Evolutionary conservation across 2,329 filamentous ascomycete species (phyloP), one percentile per base, ranked within the genome.

Genomic region (Oidium heveae): DNA sequence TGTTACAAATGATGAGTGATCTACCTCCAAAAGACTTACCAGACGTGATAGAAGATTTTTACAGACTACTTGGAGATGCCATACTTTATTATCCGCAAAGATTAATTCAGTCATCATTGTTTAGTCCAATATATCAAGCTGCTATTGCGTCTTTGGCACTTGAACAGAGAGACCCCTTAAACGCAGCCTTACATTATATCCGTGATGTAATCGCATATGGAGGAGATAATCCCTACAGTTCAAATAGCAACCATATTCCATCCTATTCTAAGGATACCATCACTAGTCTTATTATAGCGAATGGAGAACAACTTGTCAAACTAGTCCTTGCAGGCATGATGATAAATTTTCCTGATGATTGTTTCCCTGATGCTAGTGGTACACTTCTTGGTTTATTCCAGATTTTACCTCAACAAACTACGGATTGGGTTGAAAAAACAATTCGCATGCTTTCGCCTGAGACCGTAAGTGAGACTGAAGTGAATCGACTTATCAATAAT

Each of bases 251-350:
- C 73, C 72, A 28, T 64, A 75, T 54, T 79, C 82, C 53, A 76
- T 82, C 77, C 3, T 80, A 88, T 60, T 75, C 94, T 24, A 82
- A 79, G 60, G 72, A 73, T 36, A 75, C 81, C 8, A 82, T 96
- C 56, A 84, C 82, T 66, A 74, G 77, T 57, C 74, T 95, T 54
- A 70, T 94, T 24, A 59, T 74, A 1, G 70, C 73, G 1, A 79
- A 87, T 59, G 87, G 91, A 39, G 81, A 86, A 63, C 71, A 79
- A 55, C 72, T 98, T 32, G 81, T 91, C 8, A 89, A 94, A 68
- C 84, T 88, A 59, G 81, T 94, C 56, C 74, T 98, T 70, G 91
- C 88, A 0, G 91, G 91, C 57, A 94, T 98, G 88, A 96, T 98
- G 89, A 95, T 95, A 66, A 93, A 84, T 0, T 98, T 98, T 69